A percentile compares a stretch with the other conserved stretches of the same genome.
These are phyloP conservation scores for Rosa persica DNA, from an alignment of 306 rosid genomes.

Conservation along the genomic window DNA sequence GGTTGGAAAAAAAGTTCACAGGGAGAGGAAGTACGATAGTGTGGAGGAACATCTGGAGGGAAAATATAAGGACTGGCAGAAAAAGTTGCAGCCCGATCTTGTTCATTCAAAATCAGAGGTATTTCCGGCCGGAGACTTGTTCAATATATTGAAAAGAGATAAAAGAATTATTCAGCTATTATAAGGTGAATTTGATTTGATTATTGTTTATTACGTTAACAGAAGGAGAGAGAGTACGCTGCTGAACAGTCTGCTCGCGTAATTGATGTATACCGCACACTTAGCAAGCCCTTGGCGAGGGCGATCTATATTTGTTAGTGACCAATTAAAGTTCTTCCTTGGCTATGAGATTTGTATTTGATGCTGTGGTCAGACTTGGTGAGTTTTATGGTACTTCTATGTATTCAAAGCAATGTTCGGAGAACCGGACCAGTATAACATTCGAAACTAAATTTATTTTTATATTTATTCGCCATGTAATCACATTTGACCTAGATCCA, in stretches of 20 bases:
- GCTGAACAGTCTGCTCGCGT: slow-evolving; percentile 94
- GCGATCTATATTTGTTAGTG: slow-evolving; percentile 76
- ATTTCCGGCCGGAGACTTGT: slow-evolving; percentile 12
- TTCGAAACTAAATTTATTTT: too few relatives aligned
- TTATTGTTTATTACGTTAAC: slow-evolving; percentile 24
- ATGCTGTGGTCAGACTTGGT: neutral
- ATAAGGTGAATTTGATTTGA: neutral
- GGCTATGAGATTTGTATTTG: neutral
- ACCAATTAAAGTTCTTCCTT: neutral
- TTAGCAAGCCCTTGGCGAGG: slow-evolving; percentile 76
- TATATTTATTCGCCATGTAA: too few relatives aligned
- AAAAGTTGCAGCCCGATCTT: slow-evolving; percentile 92
- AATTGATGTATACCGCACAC: slow-evolving; percentile 79
- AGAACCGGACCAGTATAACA: neutral
- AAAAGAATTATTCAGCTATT: neutral
- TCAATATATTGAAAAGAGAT: neutral
- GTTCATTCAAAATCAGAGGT: slow-evolving; percentile 96
- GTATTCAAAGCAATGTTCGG: too few relatives aligned
- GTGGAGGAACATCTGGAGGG: slow-evolving; percentile 64
- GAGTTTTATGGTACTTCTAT: neutral
- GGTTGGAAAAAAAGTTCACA: slow-evolving; percentile 11
- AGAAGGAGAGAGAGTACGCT: slow-evolving; percentile 86
- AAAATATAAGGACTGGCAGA: slow-evolving; percentile 93
- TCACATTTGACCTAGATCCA: too few relatives aligned
- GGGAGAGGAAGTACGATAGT: slow-evolving; percentile 73